These are phyloP conservation scores for Parsonsia alboflavescens DNA, from an alignment of 257 asterid genomes.

Conservation along the genomic window DNA sequence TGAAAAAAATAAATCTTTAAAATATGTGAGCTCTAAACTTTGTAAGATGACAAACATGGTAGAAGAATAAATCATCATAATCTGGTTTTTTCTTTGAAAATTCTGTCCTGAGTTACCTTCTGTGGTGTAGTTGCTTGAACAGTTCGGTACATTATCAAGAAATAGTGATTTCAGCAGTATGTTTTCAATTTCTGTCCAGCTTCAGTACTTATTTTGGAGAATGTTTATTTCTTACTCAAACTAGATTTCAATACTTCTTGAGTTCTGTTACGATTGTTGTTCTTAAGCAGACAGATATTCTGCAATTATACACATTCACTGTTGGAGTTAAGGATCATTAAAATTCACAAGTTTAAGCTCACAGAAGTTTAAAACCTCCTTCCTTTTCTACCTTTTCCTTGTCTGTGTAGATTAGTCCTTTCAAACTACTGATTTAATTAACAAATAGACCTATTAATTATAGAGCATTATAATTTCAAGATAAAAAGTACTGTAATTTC, in stretches of 20 bases:
- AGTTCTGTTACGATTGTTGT: not conserved
- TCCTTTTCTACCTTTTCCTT: no score
- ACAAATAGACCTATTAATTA: no score
- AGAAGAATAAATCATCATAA: not conserved
- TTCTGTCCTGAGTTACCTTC: not conserved
- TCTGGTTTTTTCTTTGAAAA: not conserved
- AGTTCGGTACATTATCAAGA: not conserved
- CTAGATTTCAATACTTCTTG: not conserved
- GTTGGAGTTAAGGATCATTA: not conserved
- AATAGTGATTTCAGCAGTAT: not conserved
- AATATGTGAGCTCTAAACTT: not conserved
- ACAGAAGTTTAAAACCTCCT: no score
- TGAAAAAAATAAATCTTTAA: not conserved
- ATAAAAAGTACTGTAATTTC: no score
- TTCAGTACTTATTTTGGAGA: not conserved
- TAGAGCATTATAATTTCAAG: no score
- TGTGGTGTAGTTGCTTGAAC: not conserved
- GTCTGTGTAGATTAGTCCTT: no score
- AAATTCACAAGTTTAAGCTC: not conserved
- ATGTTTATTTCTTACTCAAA: not conserved
- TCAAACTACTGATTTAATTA: no score
- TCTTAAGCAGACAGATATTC: not conserved
- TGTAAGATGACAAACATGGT: slow-evolving; percentile 1
- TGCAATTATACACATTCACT: not conserved
- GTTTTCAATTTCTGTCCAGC: not conserved